A percentile compares a stretch with the other conserved stretches of the same genome.
These are phyloP conservation scores for Phytopythium ostracodes DNA, from an alignment of 352 stramenopile genomes.

Conservation along the genomic window DNA sequence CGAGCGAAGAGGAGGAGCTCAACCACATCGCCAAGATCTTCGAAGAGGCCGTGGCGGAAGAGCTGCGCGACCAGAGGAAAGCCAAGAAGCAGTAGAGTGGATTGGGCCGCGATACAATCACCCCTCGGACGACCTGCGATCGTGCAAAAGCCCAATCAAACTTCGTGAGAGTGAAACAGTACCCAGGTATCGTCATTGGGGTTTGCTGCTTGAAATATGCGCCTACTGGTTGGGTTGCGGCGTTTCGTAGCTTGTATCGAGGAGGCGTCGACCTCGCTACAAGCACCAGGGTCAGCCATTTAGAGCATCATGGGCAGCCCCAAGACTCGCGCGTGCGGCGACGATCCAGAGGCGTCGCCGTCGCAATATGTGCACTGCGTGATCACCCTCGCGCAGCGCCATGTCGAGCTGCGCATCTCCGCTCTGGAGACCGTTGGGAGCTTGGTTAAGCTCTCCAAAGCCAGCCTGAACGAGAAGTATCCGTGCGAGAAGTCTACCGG, in stretches of 20 bases:
- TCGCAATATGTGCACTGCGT: background rate
- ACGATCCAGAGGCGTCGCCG: too few relatives aligned
- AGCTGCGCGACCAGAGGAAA: constrained; percentile 3
- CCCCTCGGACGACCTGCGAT: too few relatives aligned
- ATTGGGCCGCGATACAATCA: background rate
- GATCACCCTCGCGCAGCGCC: background rate
- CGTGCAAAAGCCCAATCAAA: too few relatives aligned
- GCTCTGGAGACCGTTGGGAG: background rate
- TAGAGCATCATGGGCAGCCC: background rate
- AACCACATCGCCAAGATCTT: constrained; percentile 22
- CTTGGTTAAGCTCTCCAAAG: background rate
- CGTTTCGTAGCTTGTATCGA: too few relatives aligned
- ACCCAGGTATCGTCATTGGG: too few relatives aligned
- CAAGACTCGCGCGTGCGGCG: background rate
- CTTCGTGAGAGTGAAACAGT: too few relatives aligned
- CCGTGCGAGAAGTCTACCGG: background rate
- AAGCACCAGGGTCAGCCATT: too few relatives aligned
- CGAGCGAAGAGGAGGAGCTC: constrained; percentile 21
- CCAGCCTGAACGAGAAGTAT: background rate
- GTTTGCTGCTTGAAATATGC: too few relatives aligned
- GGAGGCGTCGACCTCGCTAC: too few relatives aligned
- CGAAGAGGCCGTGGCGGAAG: constrained; percentile 5
- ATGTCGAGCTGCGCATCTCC: background rate
- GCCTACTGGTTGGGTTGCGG: too few relatives aligned
- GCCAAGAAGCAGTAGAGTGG: background rate